Percentiles rank a stretch among this genome's conserved stretches.
These are phyloP conservation scores for Cerioporus squamosus DNA, from an alignment of 1,284 basidiomycete genomes.

Conservation along the genomic window DNA sequence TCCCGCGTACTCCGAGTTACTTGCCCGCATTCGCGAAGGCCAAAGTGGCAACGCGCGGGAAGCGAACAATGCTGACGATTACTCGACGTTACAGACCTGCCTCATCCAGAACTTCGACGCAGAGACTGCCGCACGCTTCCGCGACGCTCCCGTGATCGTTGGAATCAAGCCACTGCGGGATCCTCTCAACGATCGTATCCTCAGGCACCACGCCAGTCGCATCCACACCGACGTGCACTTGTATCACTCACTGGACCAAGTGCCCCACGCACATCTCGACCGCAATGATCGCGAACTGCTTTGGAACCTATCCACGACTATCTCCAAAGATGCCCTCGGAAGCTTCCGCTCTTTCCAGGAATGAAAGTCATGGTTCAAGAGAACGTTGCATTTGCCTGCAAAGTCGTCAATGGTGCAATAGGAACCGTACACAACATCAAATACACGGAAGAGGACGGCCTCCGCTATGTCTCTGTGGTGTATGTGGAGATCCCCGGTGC, in stretches of 20 bases:
- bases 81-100: neutral
- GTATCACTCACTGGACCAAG: neutral
- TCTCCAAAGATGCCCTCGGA: neutral
- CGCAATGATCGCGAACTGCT: neutral
- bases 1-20: neutral
- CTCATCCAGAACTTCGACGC: neutral
- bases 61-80: neutral
- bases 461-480: neutral
- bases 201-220: neutral
- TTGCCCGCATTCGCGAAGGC: neutral
- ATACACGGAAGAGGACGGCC: neutral
- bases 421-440: neutral
- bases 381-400: neutral
- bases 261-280: neutral
- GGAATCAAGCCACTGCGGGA: neutral
- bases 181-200: neutral
- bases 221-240: neutral
- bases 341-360: neutral
- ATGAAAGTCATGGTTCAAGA: neutral
- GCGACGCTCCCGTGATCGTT: neutral
- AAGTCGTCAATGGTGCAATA: neutral
- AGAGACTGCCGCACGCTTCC: neutral
- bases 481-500: neutral
- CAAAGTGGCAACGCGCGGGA: neutral
- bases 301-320: neutral